phyloP scores from a whole-genome alignment of 345 rosid species.

The Arabis alpina region DNA sequence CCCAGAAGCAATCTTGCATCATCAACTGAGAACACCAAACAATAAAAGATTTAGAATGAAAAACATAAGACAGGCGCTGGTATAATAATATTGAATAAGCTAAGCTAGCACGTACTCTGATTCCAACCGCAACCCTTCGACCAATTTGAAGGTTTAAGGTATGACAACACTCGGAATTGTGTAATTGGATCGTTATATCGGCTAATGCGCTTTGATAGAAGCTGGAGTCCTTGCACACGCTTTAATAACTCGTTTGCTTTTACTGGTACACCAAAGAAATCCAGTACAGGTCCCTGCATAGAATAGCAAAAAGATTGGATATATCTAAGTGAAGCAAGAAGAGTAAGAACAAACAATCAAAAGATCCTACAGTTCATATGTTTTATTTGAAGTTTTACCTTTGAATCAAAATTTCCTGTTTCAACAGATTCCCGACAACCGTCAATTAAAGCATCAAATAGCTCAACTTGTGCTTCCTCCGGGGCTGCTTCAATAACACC shows the following conservation, averaged over 20 bases:
- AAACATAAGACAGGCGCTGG: slow-evolving; percentile 9
- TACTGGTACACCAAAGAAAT: slow-evolving; percentile 96
- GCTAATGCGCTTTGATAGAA: slow-evolving; percentile 75
- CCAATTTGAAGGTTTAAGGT: slow-evolving; percentile 98
- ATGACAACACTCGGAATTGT: slow-evolving; percentile 81
- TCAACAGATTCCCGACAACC: slow-evolving; percentile 88
- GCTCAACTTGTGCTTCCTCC: slow-evolving; percentile 83
- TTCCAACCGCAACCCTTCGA: slow-evolving; percentile 99
- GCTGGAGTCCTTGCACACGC: slow-evolving; percentile 92
- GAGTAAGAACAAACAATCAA: background rate
- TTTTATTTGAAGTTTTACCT: slow-evolving; percentile 55
- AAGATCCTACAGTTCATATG: slow-evolving; percentile 22
- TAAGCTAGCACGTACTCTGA: slow-evolving; percentile 64
- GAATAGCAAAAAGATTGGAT: slow-evolving; percentile 13
- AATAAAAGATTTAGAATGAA: slow-evolving; percentile 6
- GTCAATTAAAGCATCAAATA: slow-evolving; percentile 81
- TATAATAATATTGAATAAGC: slow-evolving; percentile 2
- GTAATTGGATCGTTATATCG: slow-evolving; percentile 83
- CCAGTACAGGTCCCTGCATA: slow-evolving; percentile 86
- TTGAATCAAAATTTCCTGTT: slow-evolving; percentile 66
- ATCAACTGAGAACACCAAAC: slow-evolving; percentile 60
- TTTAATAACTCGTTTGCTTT: slow-evolving; percentile 81
- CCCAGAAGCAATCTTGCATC: slow-evolving; percentile 99
- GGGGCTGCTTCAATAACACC: slow-evolving; percentile 83
- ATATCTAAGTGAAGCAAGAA: slow-evolving; percentile 10